Conservation (phyloP, 768 basidiomycete species). For the Lactarius indigo region DNA sequence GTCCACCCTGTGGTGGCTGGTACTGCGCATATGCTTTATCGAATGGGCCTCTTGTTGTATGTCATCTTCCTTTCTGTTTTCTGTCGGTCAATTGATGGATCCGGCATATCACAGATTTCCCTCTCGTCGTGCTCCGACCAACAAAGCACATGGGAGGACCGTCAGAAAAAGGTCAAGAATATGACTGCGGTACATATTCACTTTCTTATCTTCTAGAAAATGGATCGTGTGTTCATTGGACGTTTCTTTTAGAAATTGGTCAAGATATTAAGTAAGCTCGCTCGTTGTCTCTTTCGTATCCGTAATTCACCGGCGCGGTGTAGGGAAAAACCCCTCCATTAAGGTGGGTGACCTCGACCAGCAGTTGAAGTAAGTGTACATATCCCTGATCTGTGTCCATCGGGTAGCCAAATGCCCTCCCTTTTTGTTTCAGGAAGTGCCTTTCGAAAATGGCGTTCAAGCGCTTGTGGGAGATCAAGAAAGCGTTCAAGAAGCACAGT, state of each 20-base stretch:
- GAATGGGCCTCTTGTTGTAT: conserved; percentile 10
- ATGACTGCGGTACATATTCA: conserved; percentile 19
- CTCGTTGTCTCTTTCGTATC: background rate
- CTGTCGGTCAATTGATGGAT: background rate
- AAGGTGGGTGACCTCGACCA: conserved; percentile 3
- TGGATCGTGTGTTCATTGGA: background rate
- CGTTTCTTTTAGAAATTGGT: conserved; percentile 3
- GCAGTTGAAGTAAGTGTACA: conserved; percentile 9
- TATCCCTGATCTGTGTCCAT: background rate
- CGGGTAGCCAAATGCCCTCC: background rate
- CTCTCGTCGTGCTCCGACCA: conserved; percentile 14
- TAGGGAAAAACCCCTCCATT: conserved; percentile 10
- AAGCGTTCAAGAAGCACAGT: background rate
- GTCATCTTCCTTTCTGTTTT: background rate
- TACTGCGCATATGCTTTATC: background rate
- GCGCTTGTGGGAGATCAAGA: background rate
- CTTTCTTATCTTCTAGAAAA: background rate
- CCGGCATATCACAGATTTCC: conserved; percentile 7
- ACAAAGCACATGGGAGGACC: conserved; percentile 14
- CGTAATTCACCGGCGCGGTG: background rate
- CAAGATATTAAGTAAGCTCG: conserved; percentile 6
- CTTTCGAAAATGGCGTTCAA: conserved; percentile 4
- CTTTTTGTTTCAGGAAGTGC: background rate
- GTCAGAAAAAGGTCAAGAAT: background rate
- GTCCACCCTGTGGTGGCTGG: background rate